Base-by-base conservation (phyloP, 73 alveolate genomes). In the Blepharisma japonicum region DNA sequence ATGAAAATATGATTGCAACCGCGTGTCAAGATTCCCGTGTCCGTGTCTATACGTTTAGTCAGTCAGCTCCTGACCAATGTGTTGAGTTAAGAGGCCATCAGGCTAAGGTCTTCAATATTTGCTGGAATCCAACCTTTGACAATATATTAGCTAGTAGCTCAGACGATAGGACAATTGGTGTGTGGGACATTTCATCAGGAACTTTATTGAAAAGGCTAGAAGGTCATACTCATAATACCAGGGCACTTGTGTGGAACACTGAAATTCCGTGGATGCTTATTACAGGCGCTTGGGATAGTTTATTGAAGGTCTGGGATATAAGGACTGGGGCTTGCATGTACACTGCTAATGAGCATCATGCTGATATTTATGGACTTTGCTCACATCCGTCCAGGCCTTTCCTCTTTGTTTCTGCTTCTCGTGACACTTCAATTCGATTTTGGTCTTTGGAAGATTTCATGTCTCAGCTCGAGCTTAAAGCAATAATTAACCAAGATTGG, bases 301-400 rank as follows among this genome's bases (percentile, higher is more conserved):
- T 91, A 2, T 78, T 87, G 55, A 81, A 82, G 54, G 84, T 91
- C 32, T 91, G 97, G 95, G 92, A 91, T 79, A 85, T 86, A 39
- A 82, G 91, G 55, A 55, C 77, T 71, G 91, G 87, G 51, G 56
- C 72, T 11, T 92, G 98, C 81, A 25, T 93, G 46, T 77, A 86
- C 61, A 80, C 87, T 18, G 77, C 88, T 42, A 70, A 54, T 0
- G 91, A 77, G 20, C 98, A 92, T 68, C 80, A 90, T 55, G 92
- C 96, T 76, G 98, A 92, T 87, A 87, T 92, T 70, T 92, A 92
- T 85, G 95, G 96, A 9, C 68, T 92, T 27, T 86, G 89, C 81
- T 68, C 87, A 49, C 92, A 89, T 81, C 85, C 82, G 25, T 72
- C 81, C 6, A 71, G 92, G 71, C 95, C 96, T 45, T 89, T 88